Conservation (phyloP, 805 yeast species). For the Tetrapisispora namnaoensis region DNA sequence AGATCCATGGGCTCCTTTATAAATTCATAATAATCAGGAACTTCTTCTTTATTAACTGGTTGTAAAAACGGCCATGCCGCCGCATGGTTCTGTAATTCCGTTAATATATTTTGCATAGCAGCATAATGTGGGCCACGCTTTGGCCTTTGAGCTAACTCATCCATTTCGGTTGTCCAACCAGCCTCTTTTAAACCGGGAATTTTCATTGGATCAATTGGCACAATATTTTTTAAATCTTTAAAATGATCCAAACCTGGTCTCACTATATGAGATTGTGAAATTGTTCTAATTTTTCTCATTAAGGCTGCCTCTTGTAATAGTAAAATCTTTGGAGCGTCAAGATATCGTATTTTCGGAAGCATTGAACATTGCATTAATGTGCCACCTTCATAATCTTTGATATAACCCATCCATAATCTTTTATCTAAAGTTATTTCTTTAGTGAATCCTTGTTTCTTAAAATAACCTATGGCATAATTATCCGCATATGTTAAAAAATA, state of each 20-base stretch:
- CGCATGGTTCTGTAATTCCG: slow-evolving; percentile 88
- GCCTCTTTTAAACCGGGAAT: slow-evolving; percentile 90
- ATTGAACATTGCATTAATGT: slow-evolving; percentile 95
- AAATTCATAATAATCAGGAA: slow-evolving; percentile 90
- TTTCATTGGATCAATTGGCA: slow-evolving; percentile 62
- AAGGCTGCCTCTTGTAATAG: slow-evolving; percentile 88
- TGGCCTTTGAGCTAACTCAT: slow-evolving; percentile 88
- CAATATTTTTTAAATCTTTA: slow-evolving; percentile 36
- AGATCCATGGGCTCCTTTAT: slow-evolving; percentile 98
- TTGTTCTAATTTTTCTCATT: slow-evolving; percentile 66
- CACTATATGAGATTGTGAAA: slow-evolving; percentile 70
- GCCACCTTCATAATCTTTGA: slow-evolving; percentile 98
- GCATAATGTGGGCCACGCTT: slow-evolving; percentile 92
- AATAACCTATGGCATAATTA: slow-evolving; percentile 97
- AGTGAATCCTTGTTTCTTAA: slow-evolving; percentile 96
- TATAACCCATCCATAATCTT: slow-evolving; percentile 94
- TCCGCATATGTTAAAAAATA: slow-evolving; percentile 94
- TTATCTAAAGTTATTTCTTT: slow-evolving; percentile 85
- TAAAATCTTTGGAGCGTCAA: slow-evolving; percentile 80
- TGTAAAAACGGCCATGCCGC: slow-evolving; percentile 96
- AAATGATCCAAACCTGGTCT: slow-evolving; percentile 75
- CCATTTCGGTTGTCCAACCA: slow-evolving; percentile 99
- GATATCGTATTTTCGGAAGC: slow-evolving; percentile 79
- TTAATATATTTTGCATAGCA: slow-evolving; percentile 77
- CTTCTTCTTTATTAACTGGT: slow-evolving; percentile 90